Base-by-base conservation (phyloP, 1,139 yeast genomes). In the Debaryomyces psychrophilus region DNA sequence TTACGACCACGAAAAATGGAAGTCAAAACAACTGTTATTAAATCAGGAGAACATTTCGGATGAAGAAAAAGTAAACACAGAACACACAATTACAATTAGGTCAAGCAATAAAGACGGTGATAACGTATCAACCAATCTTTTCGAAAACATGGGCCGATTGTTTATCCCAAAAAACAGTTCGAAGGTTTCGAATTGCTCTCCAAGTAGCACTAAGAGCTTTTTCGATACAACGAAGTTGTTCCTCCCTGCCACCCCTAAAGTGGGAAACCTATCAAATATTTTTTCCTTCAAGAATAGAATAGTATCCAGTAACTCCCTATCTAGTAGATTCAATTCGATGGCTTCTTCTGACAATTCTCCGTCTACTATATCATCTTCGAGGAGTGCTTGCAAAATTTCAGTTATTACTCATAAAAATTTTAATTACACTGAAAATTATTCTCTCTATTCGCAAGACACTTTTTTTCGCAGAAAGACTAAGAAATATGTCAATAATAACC, bases 1-100 rank as follows among this genome's bases (percentile, higher is more conserved):
- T 5, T 49, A 45, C 42, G 50, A 46, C 34, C 50, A 49, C 36
- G 49, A 47, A 23, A 45, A 44, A 20, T 45, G 48, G 49, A 47
- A 45, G 31, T 43, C 47, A 2, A 44, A 37, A 37, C 47, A 45
- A 29, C 47, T 44, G 41, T 23, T 43, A 9, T n/a, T 33, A 12
- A 31, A 46, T 35, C 43, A 33, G 15, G 46, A 41, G 31, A 37
- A 41, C 25, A 6, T 1, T 4, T 14, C 33, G n/a, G 22, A 22
- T 9, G 37, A 15, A 8, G 37, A 31, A 14, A 26, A n/a, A 12
- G 8, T n/a, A 8, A 9, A 20, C 5, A 18, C 29, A 6, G 17
- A 12, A 8, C 28, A 14, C 7, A 14, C 15, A 18, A 12, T 35
- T 15, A 29, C 15, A 29, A 23, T 14, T 9, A 20, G 14, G 15